Evolutionary conservation across 2,329 filamentous ascomycete genomes (phyloP).

Genomic region (Nectriaceae sp.): DNA sequence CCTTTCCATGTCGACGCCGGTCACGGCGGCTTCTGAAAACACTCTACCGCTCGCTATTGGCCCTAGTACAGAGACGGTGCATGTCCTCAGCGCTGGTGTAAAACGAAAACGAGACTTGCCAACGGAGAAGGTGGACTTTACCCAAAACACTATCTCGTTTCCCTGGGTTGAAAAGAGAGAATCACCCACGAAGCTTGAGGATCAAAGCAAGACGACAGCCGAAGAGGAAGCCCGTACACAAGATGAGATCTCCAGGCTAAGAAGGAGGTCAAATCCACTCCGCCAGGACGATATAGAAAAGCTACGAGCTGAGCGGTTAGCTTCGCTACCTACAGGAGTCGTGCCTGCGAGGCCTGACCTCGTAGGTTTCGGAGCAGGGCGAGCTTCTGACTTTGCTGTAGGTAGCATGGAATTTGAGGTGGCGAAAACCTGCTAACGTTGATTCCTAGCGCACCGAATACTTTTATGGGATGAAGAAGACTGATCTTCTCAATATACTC

Average conservation of each 20-base stretch:
- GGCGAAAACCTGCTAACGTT: background rate
- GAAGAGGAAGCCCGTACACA: background rate
- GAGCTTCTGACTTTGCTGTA: constrained; percentile 37
- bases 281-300: constrained; percentile 31
- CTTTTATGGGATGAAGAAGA: constrained; percentile 39
- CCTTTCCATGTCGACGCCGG: constrained; percentile 14
- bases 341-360: constrained; percentile 38
- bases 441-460: constrained; percentile 38
- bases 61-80: background rate
- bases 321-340: constrained; percentile 32
- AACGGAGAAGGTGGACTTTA: constrained; percentile 29
- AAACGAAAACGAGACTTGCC: constrained; percentile 33
- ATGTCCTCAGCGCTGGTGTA: constrained; percentile 10
- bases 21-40: constrained; percentile 4
- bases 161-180: constrained; percentile 18
- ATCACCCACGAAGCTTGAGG: constrained; percentile 16
- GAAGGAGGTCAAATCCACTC: constrained; percentile 15
- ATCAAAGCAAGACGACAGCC: constrained; percentile 7
- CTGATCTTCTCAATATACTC: constrained; percentile 42
- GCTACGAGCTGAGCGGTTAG: constrained; percentile 35
- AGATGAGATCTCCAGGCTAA: constrained; percentile 3
- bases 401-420: constrained; percentile 16
- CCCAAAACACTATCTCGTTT: constrained; percentile 34
- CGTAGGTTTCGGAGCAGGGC: constrained; percentile 40
- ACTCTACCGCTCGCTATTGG: constrained; percentile 3